Evolutionary conservation across 2,329 filamentous ascomycete species (phyloP).

Genomic region (Thielaviopsis populi): DNA sequence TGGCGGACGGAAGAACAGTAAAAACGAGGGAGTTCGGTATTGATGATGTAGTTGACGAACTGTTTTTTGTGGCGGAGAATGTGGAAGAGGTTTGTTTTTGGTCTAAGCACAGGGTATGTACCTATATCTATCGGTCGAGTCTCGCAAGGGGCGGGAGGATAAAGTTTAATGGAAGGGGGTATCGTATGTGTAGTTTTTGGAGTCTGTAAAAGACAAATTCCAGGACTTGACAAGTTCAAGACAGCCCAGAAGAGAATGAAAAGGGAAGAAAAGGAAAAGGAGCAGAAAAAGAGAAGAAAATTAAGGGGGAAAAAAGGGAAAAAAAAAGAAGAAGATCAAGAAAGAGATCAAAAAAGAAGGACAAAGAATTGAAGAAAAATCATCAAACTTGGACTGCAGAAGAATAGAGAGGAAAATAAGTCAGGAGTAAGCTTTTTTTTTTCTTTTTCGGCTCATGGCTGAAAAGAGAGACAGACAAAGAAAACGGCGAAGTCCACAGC

Average conservation of each 20-base stretch:
- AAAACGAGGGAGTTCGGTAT: neutral
- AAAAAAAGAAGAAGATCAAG: neutral
- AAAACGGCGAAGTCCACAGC: neutral
- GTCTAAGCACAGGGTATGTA: neutral
- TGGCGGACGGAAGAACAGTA: slow-evolving; percentile 13
- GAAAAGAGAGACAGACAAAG: neutral
- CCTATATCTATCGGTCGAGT: neutral
- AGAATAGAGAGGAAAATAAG: neutral
- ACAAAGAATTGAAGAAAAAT: slow-evolving; percentile 4
- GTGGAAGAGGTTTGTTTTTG: neutral
- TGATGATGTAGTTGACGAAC: neutral
- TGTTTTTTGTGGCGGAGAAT: neutral
- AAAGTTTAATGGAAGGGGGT: neutral
- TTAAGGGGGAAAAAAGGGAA: neutral
- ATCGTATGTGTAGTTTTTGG: slow-evolving; percentile 1
- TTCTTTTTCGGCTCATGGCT: neutral
- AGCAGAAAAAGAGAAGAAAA: neutral
- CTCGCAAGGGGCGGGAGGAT: neutral
- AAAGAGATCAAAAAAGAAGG: neutral
- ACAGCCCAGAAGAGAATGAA: neutral
- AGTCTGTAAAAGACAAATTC: neutral
- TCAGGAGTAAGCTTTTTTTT: slow-evolving; percentile 1
- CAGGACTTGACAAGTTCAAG: neutral
- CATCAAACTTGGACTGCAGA: neutral
- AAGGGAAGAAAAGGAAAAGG: neutral